Evolutionary conservation across 371 early-diverging fungal genomes (phyloP), one percentile per base, ranked within the genome.

Genomic region (Syncephalastrum sp.): DNA sequence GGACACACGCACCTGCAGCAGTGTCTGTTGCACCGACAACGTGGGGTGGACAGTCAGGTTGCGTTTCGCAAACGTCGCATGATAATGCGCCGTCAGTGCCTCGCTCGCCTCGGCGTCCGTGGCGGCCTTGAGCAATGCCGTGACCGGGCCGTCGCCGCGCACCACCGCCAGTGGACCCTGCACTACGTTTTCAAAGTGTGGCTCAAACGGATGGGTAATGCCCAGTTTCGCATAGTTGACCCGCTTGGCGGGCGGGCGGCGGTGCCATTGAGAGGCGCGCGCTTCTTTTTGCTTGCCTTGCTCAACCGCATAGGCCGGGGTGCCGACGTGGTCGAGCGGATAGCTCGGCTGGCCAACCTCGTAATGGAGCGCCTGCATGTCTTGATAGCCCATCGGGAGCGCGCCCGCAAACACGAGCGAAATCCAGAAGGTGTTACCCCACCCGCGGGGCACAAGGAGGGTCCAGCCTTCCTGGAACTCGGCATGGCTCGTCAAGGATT

Each of bases 381-480:
- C 85, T 3, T 84, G 59, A 41, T 77, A 63, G 8, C 83, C 94
- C 27, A 84, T 89, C 1, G 85, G 87, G 27, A 93, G 83, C 1
- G 91, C 93, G 13, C 97, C 98, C 0, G 93, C 94, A 81, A 91
- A 96, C 7, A 88, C 73, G 10, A 97, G 71, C 8, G 91, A 82
- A 67, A 91, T 87, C 96, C 96, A 97, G 58, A 97, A 86, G 0
- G 86, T 68, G 72, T 88, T 85, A 1, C 85, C 94, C 82, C 88
- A 94, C 0, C 89, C 91, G n/a, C 73, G 68, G 13, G 96, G 95
- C 4, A 93, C 58, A 27, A 96, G 68, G 7, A 97, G 23, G 13
- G 90, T 89, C 95, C 95, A 94, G 0, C 96, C 97, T 50, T 79
- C 70, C 16, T 63, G 23, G 45, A 60, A 23, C 42, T 57, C 65